These are phyloP conservation scores for Echria macrotheca DNA, from an alignment of 495 filamentous ascomycete species.

Conservation along the genomic window DNA sequence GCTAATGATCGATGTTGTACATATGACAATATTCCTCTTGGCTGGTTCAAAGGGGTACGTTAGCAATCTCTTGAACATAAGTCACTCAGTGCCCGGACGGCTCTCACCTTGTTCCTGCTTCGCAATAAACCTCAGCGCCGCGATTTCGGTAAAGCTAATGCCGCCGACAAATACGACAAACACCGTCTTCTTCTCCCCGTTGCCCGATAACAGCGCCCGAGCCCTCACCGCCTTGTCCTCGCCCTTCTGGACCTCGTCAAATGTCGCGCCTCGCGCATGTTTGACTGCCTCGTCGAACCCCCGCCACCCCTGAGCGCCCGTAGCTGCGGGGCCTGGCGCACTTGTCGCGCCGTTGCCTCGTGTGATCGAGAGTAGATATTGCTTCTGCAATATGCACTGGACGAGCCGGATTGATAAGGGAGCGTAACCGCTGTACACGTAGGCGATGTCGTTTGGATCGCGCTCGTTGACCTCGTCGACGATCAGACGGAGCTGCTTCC, in stretches of 20 bases:
- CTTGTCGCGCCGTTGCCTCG: conserved; percentile 48
- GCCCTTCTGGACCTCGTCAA: conserved; percentile 88
- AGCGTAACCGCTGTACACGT: conserved; percentile 95
- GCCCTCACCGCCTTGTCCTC: conserved; percentile 90
- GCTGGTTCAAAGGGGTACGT: conserved; percentile 26
- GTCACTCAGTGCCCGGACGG: conserved; percentile 15
- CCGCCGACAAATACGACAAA: conserved; percentile 94
- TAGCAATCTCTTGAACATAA: neutral
- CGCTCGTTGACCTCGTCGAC: conserved; percentile 96
- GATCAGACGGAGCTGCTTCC: conserved; percentile 79
- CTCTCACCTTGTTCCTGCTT: conserved; percentile 76
- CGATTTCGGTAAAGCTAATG: conserved; percentile 92
- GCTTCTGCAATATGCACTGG: conserved; percentile 92
- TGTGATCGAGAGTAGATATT: conserved; percentile 65
- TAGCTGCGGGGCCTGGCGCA: conserved; percentile 42
- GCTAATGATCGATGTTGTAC: conserved; percentile 84
- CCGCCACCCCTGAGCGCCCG: conserved; percentile 74
- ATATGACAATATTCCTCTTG: conserved; percentile 79
- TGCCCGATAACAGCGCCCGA: conserved; percentile 72
- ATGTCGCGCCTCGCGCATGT: conserved; percentile 75
- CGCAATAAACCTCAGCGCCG: conserved; percentile 85
- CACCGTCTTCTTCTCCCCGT: conserved; percentile 70
- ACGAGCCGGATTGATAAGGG: conserved; percentile 89
- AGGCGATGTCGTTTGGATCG: conserved; percentile 93
- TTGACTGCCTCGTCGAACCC: conserved; percentile 87